Evolutionary conservation across 129 eudicot genomes (phyloP).

Genomic region (Saposhnikovia divaricata): DNA sequence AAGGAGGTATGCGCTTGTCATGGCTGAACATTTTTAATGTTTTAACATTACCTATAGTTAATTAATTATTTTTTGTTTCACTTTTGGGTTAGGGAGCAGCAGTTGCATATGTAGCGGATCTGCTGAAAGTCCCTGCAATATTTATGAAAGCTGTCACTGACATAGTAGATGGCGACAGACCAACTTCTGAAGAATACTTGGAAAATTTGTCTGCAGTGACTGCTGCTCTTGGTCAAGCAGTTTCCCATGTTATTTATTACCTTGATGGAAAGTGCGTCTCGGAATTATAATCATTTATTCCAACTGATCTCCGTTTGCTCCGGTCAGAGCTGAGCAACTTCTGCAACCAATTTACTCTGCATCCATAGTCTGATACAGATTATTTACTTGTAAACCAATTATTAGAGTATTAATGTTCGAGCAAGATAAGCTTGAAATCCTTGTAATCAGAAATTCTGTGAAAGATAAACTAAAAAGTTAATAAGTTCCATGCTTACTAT

Average conservation of each 20-base stretch:
- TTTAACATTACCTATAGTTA: background rate
- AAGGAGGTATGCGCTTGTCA: background rate
- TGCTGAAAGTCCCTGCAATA: constrained; percentile 62
- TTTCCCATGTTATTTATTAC: constrained; percentile 54
- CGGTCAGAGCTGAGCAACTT: background rate
- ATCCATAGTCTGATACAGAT: background rate
- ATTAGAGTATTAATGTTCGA: background rate
- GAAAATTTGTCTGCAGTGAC: constrained; percentile 61
- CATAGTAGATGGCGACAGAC: constrained; percentile 83
- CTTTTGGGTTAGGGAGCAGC: constrained; percentile 70
- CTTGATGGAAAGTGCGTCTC: constrained; percentile 59
- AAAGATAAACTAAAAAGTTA: constrained; percentile 13
- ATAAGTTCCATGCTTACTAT: background rate
- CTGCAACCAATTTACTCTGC: background rate
- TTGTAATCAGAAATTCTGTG: background rate
- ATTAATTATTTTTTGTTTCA: background rate
- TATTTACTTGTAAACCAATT: background rate
- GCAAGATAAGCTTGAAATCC: background rate
- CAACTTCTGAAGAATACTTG: constrained; percentile 71
- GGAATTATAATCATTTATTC: constrained; percentile 35
- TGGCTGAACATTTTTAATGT: background rate
- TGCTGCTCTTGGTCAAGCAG: constrained; percentile 50
- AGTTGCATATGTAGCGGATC: constrained; percentile 75
- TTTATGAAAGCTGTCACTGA: constrained; percentile 83
- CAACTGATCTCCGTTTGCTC: background rate